Evolutionary conservation across 345 rosid species (phyloP).

Genomic region (Populus alba): DNA sequence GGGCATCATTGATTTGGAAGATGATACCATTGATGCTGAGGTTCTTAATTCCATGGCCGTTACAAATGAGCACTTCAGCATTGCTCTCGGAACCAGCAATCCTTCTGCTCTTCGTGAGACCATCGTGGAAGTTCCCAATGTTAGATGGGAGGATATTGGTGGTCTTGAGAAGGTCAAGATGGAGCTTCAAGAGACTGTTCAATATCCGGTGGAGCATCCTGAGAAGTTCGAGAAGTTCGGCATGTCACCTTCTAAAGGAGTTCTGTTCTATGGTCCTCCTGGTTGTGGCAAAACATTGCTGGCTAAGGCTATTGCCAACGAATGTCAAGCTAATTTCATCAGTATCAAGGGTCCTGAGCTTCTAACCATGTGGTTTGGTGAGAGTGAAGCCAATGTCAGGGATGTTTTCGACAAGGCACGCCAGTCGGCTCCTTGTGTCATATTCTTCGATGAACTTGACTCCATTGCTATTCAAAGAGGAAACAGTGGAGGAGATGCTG

Average conservation of each 20-base stretch:
- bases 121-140: neutral
- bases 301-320: neutral
- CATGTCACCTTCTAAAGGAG: neutral
- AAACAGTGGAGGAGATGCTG: neutral
- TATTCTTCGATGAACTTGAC: neutral
- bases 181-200: constrained; percentile 2
- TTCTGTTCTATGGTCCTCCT: constrained; percentile 4
- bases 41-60: neutral
- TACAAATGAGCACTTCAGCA: neutral
- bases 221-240: neutral
- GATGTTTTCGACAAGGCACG: neutral
- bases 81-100: neutral
- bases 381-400: neutral
- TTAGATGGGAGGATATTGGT: constrained; percentile 7
- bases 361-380: constrained; percentile 1
- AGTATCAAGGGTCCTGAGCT: neutral
- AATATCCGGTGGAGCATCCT: neutral
- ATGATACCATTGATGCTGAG: neutral
- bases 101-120: neutral
- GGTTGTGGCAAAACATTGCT: neutral
- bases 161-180: constrained; percentile 1
- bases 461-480: neutral
- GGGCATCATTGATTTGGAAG: neutral
- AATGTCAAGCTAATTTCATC: constrained; percentile 2
- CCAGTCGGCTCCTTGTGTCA: constrained; percentile 1